Conservation (phyloP, 2,329 filamentous ascomycete species). For the Hirsutella rhossiliensis region DNA sequence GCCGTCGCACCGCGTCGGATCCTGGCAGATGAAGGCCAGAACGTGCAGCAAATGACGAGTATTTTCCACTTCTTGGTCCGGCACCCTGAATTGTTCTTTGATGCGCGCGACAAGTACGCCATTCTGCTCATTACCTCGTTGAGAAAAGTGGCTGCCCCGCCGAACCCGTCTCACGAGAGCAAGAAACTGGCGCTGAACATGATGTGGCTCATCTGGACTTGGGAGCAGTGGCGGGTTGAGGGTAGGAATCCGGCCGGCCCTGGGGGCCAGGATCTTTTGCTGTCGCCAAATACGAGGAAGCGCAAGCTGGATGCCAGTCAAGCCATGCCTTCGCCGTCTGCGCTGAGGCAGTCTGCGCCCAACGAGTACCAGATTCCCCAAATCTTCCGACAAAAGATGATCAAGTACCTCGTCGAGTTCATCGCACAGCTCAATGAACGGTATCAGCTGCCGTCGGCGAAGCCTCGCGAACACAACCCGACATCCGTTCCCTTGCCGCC, state of each 20-base stretch:
- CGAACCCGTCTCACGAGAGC: conserved; percentile 78
- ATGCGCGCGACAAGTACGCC: conserved; percentile 83
- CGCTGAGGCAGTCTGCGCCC: conserved; percentile 25
- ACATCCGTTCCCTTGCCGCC: conserved; percentile 35
- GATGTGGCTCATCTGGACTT: conserved; percentile 82
- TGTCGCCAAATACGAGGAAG: conserved; percentile 65
- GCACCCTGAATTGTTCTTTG: conserved; percentile 88
- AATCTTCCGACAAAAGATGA: conserved; percentile 61
- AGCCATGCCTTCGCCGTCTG: conserved; percentile 40
- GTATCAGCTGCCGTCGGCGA: conserved; percentile 63
- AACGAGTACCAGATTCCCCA: conserved; percentile 57
- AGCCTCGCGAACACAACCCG: conserved; percentile 41
- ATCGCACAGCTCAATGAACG: conserved; percentile 83
- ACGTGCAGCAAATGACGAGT: conserved; percentile 88
- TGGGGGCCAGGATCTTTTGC: conserved; percentile 31
- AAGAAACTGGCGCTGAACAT: conserved; percentile 85
- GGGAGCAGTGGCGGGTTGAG: conserved; percentile 76
- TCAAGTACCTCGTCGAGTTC: conserved; percentile 93
- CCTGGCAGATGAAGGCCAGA: conserved; percentile 85
- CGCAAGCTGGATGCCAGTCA: conserved; percentile 59
- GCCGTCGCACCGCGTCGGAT: conserved; percentile 83
- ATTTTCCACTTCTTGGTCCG: conserved; percentile 95
- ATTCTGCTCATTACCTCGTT: conserved; percentile 80
- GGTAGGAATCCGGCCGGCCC: conserved; percentile 29
- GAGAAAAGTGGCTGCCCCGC: conserved; percentile 73